Evolutionary conservation across 1,284 basidiomycete genomes (phyloP), one percentile per base, ranked within the genome.

Genomic region (Austropuccinia psidii): DNA sequence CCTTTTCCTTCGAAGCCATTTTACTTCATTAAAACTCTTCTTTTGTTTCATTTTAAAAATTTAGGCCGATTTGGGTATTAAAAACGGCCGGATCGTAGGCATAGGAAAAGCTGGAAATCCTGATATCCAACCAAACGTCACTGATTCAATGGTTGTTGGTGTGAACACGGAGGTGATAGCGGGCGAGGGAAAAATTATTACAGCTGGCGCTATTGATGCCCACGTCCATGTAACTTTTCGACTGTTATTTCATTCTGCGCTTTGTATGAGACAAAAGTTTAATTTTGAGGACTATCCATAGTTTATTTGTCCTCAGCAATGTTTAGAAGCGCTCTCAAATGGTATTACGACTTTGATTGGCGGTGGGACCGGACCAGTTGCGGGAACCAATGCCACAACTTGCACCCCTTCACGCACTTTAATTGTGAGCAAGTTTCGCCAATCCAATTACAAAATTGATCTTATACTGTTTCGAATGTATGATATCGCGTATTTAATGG

Each of bases 91-190:
- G 66, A 98, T 98, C 76, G 85, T 84, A 11, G 94, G 89, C 0
- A 90, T 98, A 69, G 96, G 96, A 39, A 98, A 98, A 81, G 91
- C 93, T 4, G 96, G 96, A 1, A 99, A 98, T 81, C 94, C 93
- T 1, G 93, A 97, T 79, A 85, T 90, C 55, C 97, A 97, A 91
- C 87, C 87, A 24, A 86, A 85, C 35, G 90, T 98, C 19, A 85
- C 90, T 73, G 85, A 85, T 0, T 82, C 84, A 21, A 87, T 98
- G 80, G 79, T 91, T 74, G 86, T 96, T 55, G 93, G 93, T 45
- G 90, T 90, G 4, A 88, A 87, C 19, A 96, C 93, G 0, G 93
- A 97, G 80, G 93, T 92, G 69, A 90, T 99, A 77, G 93, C 95
- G 0, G 95, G 92, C 54, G 95, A 98, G 80, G 90, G 93, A 77